Base-by-base conservation (phyloP, 1,284 basidiomycete species). In the Exobasidium rhododendri region DNA sequence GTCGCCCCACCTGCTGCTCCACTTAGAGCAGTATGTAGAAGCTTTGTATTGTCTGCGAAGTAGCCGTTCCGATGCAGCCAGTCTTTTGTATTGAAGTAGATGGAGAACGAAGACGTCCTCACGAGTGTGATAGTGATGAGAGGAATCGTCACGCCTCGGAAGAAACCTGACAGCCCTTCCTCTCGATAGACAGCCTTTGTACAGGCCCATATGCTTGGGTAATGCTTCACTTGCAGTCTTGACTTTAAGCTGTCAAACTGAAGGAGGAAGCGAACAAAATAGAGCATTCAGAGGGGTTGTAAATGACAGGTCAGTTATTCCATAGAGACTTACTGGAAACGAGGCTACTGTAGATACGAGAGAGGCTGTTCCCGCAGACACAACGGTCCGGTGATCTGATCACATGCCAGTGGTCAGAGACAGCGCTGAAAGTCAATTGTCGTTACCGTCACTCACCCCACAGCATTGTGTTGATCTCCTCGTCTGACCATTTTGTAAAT, bases 61-160 rank as follows among this genome's bases (percentile, higher is more conserved):
- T 67, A 61, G 24, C 61, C 56, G 0, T 53, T 46, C 1, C 43
- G 28, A 44, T 87, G 86, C 71, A 91, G 88, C 68, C 85, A 84
- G 65, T 91, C 87, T 82, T 94, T 96, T 56, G 91, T 93, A 52
- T 87, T 85, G 57, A 88, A 91, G 81, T 96, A 97, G 72, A 97
- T 94, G 14, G 91, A 93, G 81, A 97, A 96, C 53, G 91, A 94
- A 40, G 89, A 88, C 85, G 81, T 82, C n/a, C 94, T 89, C 75
- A 97, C 94, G 77, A 94, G 93, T 4, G 92, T 94, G 73, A 98
- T 97, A 5, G 94, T 97, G 81, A 94, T 86, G 59, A 97, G 85
- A 31, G 94, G 94, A 71, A 97, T 92, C 85, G 91, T 90, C 59
- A 81, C 79, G 61, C 92, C 92, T 61, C 92, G 85, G 81, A 92